Conservation (phyloP, 108 stramenopile species). For the Nitzschia palea region DNA sequence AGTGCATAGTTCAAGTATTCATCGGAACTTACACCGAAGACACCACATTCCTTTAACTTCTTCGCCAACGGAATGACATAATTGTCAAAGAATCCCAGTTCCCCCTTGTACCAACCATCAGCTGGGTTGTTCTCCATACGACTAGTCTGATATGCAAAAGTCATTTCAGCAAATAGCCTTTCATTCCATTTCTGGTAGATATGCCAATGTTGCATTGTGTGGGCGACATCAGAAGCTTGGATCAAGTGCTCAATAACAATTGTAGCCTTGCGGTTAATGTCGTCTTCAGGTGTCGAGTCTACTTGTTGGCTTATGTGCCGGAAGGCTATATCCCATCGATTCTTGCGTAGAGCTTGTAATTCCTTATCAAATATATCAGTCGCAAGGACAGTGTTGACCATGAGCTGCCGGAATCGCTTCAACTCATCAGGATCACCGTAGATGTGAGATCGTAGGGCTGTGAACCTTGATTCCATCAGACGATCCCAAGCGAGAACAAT, state of each 20-base stretch:
- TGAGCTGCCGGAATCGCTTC: constrained; percentile 44
- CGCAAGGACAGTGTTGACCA: constrained; percentile 48
- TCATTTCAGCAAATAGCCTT: constrained; percentile 47
- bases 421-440: constrained; percentile 26
- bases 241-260: constrained; percentile 57
- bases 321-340: constrained; percentile 49
- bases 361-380: constrained; percentile 54
- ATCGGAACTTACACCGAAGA: constrained; percentile 39
- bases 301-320: background rate
- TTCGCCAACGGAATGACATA: constrained; percentile 53
- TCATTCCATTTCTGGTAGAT: constrained; percentile 58
- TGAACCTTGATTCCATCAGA: constrained; percentile 40
- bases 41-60: constrained; percentile 51
- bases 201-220: constrained; percentile 61
- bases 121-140: constrained; percentile 26
- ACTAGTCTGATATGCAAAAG: constrained; percentile 34
- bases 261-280: constrained; percentile 40
- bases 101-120: constrained; percentile 43
- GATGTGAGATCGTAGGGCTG: constrained; percentile 27
- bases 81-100: constrained; percentile 52
- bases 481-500: constrained; percentile 43
- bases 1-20: constrained; percentile 44
- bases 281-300: constrained; percentile 6
- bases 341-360: constrained; percentile 27
- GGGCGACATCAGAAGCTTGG: constrained; percentile 57